These are phyloP conservation scores for Arthroderma sp. DNA, from an alignment of 2,329 filamentous ascomycete genomes.

Conservation along the genomic window DNA sequence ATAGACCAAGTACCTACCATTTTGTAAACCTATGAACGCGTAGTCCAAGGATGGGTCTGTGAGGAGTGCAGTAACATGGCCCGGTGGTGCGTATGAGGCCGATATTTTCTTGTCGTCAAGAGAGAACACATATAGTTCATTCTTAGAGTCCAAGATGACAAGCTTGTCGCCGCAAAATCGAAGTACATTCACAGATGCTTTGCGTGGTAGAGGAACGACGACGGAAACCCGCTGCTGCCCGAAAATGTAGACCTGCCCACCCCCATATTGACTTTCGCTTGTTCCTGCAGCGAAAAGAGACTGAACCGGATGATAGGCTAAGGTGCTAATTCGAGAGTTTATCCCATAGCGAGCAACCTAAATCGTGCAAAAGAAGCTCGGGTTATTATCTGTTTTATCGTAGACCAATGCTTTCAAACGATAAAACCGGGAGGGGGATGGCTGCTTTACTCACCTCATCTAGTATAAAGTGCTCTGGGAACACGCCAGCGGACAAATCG, in stretches of 20 bases:
- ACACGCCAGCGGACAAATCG: constrained; percentile 73
- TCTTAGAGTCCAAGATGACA: constrained; percentile 69
- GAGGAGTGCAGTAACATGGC: constrained; percentile 57
- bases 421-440: constrained; percentile 13
- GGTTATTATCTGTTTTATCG: background rate
- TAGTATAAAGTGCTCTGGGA: constrained; percentile 62
- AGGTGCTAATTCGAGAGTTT: constrained; percentile 59
- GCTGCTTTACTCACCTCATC: constrained; percentile 51
- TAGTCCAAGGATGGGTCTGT: constrained; percentile 90
- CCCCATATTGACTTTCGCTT: constrained; percentile 70
- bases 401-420: background rate
- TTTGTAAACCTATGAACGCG: constrained; percentile 70
- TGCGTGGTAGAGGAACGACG: constrained; percentile 55
- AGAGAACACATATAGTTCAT: constrained; percentile 75
- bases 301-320: constrained; percentile 88
- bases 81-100: constrained; percentile 61
- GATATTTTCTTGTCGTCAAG: constrained; percentile 55
- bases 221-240: constrained; percentile 70
- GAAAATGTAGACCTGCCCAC: constrained; percentile 78
- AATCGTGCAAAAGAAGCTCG: background rate
- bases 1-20: constrained; percentile 31
- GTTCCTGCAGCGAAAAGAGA: constrained; percentile 88
- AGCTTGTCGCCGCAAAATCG: constrained; percentile 81
- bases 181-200: constrained; percentile 60
- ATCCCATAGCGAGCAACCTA: constrained; percentile 64